Base-by-base conservation (phyloP, 2,329 filamentous ascomycete genomes). In the Cytospora chrysosperma region DNA sequence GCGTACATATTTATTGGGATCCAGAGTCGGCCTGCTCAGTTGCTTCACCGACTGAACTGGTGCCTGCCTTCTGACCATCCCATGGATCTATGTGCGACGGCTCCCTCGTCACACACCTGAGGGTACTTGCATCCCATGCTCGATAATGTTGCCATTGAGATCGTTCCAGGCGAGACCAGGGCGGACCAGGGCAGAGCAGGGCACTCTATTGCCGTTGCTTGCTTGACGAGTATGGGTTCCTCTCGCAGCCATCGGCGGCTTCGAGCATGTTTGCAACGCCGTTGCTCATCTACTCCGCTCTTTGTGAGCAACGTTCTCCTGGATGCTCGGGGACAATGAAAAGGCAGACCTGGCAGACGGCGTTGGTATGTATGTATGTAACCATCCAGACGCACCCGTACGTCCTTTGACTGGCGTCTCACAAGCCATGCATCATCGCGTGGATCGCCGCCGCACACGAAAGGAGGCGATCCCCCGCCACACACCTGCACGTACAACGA, bases 51-150 rank as follows among this genome's bases (percentile, higher is more conserved):
- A 61, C 51, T 27, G 7, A 21, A 19, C 15, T 21, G 50, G 50
- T 60, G n/a, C 51, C 50, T 47, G 27, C 51, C n/a, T 51, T 24
- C 34, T 55, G 21, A 17, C 51, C 59, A 28, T 19, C 21, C 51
- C 59, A 28, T 19, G 24, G 59, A 56, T 56, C 52, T 51, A 4
- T 52, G 59, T 61, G 51, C 32, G n/a, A 54, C 34, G 34, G 15
- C 12, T 12, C 4, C 32, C 43, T 43, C 32, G 49, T 43, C 21
- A 28, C 32, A 47, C 34, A 12, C 50, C 17, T 24, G 17, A 43
- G 3, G n/a, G 12, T n/a, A 32, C 30, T 9, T 9, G 13, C 17
- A 28, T 47, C 40, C 28, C n/a, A 10, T 19, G 56, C 28, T 34
- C 27, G 10, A 32, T 3, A 34, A 24, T 17, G 19, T 13, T n/a